Evolutionary conservation across 73 alveolate genomes (phyloP).

Genomic region (Stentor coeruleus): DNA sequence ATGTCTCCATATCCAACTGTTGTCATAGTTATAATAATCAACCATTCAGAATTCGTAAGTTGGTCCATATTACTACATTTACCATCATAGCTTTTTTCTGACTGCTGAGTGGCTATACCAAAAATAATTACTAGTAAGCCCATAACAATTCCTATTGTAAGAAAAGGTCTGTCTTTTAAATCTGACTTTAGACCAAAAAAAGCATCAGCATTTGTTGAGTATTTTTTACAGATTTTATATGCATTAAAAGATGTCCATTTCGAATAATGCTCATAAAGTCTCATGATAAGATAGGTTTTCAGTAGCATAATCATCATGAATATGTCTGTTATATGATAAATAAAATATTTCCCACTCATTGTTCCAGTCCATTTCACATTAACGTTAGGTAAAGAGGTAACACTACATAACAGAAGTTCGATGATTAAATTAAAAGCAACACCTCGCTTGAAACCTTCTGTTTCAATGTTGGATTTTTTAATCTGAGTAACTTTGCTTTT

Average conservation of each 20-base stretch:
- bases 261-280: slow-evolving; percentile 53
- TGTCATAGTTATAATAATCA: slow-evolving; percentile 61
- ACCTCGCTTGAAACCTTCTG: not conserved
- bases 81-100: slow-evolving; percentile 26
- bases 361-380: slow-evolving; percentile 41
- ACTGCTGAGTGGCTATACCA: slow-evolving; percentile 35
- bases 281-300: slow-evolving; percentile 33
- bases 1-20: slow-evolving; percentile 77
- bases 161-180: slow-evolving; percentile 43
- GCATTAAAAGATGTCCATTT: slow-evolving; percentile 45
- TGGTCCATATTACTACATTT: slow-evolving; percentile 22
- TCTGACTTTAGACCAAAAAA: slow-evolving; percentile 53
- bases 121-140: slow-evolving; percentile 12
- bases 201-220: slow-evolving; percentile 22
- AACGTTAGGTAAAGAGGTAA: slow-evolving; percentile 43
- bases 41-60: slow-evolving; percentile 48
- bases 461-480: not conserved
- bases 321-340: slow-evolving; percentile 32
- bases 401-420: slow-evolving; percentile 39
- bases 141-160: slow-evolving; percentile 29
- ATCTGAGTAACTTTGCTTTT: not conserved
- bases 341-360: slow-evolving; percentile 45
- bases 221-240: slow-evolving; percentile 31
- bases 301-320: slow-evolving; percentile 25
- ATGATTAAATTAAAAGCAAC: not conserved